Evolutionary conservation across 257 asterid species (phyloP).

Genomic region (Nyctanthes arbortristis): DNA sequence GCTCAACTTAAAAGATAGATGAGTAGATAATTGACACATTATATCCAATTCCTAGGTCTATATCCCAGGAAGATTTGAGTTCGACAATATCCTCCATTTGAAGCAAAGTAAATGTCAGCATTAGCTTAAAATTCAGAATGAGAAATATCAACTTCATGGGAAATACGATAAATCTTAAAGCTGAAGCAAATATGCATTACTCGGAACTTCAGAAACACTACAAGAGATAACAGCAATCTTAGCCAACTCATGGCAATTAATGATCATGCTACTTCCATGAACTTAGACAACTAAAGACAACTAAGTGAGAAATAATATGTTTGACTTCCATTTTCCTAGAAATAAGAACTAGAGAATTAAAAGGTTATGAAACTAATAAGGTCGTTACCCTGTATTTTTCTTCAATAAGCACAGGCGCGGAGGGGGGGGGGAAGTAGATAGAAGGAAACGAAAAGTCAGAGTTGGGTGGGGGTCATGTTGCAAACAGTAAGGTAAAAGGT

Average conservation of each 20-base stretch:
- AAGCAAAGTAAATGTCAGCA: not conserved
- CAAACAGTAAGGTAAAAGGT: not conserved
- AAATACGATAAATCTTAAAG: constrained; percentile 15
- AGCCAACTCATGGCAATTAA: constrained; percentile 30
- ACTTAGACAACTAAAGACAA: not conserved
- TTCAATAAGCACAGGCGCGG: too few relatives aligned
- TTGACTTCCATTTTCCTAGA: not conserved
- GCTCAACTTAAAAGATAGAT: too few relatives aligned
- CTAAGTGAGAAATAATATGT: not conserved
- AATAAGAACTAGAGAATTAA: not conserved
- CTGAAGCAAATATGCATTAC: constrained; percentile 9
- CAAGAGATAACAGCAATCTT: constrained; percentile 12
- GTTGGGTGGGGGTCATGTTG: too few relatives aligned
- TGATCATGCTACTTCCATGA: constrained; percentile 12
- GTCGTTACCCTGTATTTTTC: too few relatives aligned
- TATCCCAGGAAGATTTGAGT: too few relatives aligned
- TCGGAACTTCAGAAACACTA: constrained; percentile 7
- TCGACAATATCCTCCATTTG: not conserved
- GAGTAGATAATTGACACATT: too few relatives aligned
- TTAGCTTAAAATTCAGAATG: too few relatives aligned
- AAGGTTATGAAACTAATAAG: not conserved
- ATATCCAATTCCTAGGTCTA: too few relatives aligned
- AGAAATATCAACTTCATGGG: too few relatives aligned
- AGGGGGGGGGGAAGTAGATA: not conserved
- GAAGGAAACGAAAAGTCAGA: too few relatives aligned